These are phyloP conservation scores for Mycena leptocephala DNA, from an alignment of 768 basidiomycete genomes.

Conservation along the genomic window DNA sequence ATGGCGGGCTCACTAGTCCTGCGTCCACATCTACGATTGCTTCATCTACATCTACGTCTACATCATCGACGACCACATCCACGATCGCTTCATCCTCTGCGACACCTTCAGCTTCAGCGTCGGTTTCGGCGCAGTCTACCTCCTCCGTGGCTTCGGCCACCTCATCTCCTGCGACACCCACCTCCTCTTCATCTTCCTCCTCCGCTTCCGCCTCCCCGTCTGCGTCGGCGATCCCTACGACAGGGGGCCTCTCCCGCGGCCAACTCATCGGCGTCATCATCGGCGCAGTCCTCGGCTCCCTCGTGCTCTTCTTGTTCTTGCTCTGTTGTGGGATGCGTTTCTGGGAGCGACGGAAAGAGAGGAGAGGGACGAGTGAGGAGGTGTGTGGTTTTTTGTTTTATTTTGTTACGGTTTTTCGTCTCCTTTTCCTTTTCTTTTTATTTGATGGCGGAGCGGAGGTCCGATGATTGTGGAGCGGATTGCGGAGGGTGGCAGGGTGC, in stretches of 20 bases:
- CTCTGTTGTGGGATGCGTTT: slow-evolving; percentile 57
- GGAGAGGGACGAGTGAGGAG: not conserved
- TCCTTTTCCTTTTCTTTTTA: not conserved
- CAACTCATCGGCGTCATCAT: slow-evolving; percentile 73
- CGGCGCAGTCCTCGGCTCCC: slow-evolving; percentile 72
- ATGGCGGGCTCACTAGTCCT: slow-evolving; percentile 83
- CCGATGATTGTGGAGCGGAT: too few species aligned
- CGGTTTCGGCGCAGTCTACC: slow-evolving; percentile 43
- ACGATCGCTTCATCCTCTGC: slow-evolving; percentile 48
- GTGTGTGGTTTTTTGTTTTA: slow-evolving; percentile 2
- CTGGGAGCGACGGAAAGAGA: not conserved
- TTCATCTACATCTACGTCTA: slow-evolving; percentile 40
- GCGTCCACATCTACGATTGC: slow-evolving; percentile 49
- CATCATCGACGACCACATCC: slow-evolving; percentile 44
- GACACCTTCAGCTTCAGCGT: slow-evolving; percentile 49
- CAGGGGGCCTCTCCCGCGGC: slow-evolving; percentile 51
- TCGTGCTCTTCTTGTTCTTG: slow-evolving; percentile 69
- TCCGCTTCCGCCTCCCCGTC: slow-evolving; percentile 42
- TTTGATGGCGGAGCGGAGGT: too few species aligned
- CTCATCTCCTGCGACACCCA: slow-evolving; percentile 50
- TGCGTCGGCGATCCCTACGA: slow-evolving; percentile 30
- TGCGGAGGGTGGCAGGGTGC: too few species aligned
- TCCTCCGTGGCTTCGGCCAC: slow-evolving; percentile 39
- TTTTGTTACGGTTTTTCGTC: not conserved
- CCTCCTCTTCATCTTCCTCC: slow-evolving; percentile 47